Evolutionary conservation across 1,284 basidiomycete genomes (phyloP).

Genomic region (Sanghuangporus weigelae): DNA sequence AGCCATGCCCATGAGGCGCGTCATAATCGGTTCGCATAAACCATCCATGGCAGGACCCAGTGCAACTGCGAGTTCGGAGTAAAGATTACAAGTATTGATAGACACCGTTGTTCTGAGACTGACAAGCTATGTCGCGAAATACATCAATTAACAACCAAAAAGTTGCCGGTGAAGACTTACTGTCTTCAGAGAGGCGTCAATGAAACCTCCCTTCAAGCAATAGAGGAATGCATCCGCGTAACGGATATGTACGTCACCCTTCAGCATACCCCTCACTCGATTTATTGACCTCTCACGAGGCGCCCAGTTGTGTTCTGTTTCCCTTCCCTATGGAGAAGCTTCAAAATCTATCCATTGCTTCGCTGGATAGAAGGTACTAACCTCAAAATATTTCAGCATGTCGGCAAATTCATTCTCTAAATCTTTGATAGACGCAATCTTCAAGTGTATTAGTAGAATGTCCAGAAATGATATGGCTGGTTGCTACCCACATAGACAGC

Average conservation of each 20-base stretch:
- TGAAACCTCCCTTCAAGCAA: constrained; percentile 70
- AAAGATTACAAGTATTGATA: constrained; percentile 73
- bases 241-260: constrained; percentile 72
- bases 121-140: constrained; percentile 48
- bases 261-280: constrained; percentile 88
- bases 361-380: constrained; percentile 27
- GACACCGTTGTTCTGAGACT: constrained; percentile 93
- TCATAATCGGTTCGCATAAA: constrained; percentile 71
- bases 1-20: constrained; percentile 80
- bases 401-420: constrained; percentile 78
- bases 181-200: constrained; percentile 83
- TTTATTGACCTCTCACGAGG: constrained; percentile 76
- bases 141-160: constrained; percentile 14
- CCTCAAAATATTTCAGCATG: constrained; percentile 82
- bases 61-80: constrained; percentile 68
- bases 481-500: constrained; percentile 15
- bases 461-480: not conserved
- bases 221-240: constrained; percentile 72
- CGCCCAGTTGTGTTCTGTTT: constrained; percentile 97
- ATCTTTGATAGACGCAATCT: constrained; percentile 84
- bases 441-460: constrained; percentile 15
- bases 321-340: constrained; percentile 63
- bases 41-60: constrained; percentile 74
- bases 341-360: constrained; percentile 3
- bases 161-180: constrained; percentile 40